These are phyloP conservation scores for Ganoderma multipileum DNA, from an alignment of 1,284 basidiomycete species.

Conservation along the genomic window DNA sequence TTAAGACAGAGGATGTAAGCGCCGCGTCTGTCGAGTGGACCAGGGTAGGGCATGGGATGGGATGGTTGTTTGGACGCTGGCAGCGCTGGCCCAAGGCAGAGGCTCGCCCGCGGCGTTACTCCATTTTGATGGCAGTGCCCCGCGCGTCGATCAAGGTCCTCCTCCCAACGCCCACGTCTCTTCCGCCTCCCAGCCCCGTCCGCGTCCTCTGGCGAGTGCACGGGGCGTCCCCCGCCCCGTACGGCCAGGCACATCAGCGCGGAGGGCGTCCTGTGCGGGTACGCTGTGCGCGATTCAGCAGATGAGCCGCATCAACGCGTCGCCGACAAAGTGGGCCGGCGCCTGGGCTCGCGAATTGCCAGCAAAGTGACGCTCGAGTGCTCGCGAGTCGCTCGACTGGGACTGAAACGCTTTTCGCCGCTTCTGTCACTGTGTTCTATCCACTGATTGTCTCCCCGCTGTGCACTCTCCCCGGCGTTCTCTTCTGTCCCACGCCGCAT, in stretches of 20 bases:
- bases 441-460: neutral
- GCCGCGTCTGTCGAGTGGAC: slow-evolving; percentile 19
- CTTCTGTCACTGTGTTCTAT: neutral
- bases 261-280: neutral
- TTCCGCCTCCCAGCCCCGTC: neutral
- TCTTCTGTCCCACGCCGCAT: slow-evolving; percentile 6
- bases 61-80: slow-evolving; percentile 25
- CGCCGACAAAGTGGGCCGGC: slow-evolving; percentile 3
- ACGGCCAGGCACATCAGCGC: slow-evolving; percentile 1
- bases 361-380: neutral
- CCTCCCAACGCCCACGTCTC: slow-evolving; percentile 3
- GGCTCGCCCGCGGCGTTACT: slow-evolving; percentile 20
- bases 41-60: slow-evolving; percentile 8
- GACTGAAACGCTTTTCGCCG: slow-evolving; percentile 6
- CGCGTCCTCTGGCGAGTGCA: neutral
- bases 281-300: neutral
- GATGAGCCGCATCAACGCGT: slow-evolving; percentile 2
- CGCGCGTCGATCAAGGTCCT: slow-evolving; percentile 30
- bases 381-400: neutral
- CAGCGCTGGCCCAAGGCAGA: slow-evolving; percentile 15
- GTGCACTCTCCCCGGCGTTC: neutral
- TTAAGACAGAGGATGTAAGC: slow-evolving; percentile 33
- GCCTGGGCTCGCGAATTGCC: neutral
- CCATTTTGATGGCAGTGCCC: slow-evolving; percentile 30
- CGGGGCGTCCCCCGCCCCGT: neutral